These are phyloP conservation scores for Spergularia marina DNA, from an alignment of 148 eudicot species.

Conservation along the genomic window DNA sequence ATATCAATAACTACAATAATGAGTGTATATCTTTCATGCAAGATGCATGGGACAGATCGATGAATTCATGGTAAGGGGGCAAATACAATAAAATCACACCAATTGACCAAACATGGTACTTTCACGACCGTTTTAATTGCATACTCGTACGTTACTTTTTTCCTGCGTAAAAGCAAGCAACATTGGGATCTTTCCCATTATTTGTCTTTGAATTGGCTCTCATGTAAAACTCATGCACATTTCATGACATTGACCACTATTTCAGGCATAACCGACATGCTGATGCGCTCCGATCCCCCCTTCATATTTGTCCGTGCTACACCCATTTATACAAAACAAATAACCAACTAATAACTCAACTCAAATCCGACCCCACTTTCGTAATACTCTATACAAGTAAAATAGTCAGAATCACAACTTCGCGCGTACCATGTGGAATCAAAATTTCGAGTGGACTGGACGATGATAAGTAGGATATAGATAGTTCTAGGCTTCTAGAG, in stretches of 20 bases:
- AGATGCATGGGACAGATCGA: slow-evolving; percentile 16
- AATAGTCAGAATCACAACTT: too few relatives aligned
- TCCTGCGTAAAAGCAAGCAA: background rate
- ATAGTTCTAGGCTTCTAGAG: too few relatives aligned
- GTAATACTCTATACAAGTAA: too few relatives aligned
- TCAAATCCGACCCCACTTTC: too few relatives aligned
- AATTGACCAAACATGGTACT: slow-evolving; percentile 14
- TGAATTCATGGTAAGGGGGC: background rate
- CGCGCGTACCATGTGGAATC: too few relatives aligned
- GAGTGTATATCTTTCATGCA: slow-evolving; percentile 9
- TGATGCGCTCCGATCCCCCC: slow-evolving; percentile 12
- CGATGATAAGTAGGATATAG: too few relatives aligned
- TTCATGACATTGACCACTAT: slow-evolving; percentile 31
- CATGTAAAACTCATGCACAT: slow-evolving; percentile 21
- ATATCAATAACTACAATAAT: background rate
- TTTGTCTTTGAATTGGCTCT: background rate
- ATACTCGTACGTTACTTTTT: background rate
- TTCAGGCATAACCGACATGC: slow-evolving; percentile 22
- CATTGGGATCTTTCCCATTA: background rate
- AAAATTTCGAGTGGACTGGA: too few relatives aligned
- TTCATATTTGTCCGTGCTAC: background rate
- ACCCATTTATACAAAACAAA: background rate
- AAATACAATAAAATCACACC: background rate
- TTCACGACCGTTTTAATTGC: slow-evolving; percentile 4
- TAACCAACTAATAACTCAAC: too few relatives aligned